A percentile compares a stretch with the other conserved stretches of the same genome.
Conservation (phyloP, 176 grass and related monocot genomes). For the Triticum urartu region DNA sequence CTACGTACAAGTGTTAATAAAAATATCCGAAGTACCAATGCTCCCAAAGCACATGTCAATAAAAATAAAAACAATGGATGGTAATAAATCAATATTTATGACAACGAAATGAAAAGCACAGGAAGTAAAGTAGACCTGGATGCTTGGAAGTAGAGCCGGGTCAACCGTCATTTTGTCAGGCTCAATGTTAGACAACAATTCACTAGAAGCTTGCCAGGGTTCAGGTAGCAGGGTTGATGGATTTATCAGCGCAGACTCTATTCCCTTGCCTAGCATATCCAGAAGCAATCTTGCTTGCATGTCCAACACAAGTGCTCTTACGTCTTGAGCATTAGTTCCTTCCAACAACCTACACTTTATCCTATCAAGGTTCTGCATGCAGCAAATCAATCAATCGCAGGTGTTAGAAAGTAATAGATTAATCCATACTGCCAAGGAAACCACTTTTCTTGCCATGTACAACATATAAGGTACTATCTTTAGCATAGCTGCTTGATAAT, state of each 20-base stretch:
- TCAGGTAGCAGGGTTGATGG: constrained; percentile 91
- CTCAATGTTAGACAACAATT: constrained; percentile 80
- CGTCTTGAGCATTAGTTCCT: constrained; percentile 99
- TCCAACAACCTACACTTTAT: constrained; percentile 98
- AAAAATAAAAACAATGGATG: background rate
- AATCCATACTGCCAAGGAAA: constrained; percentile 13
- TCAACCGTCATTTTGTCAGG: constrained; percentile 98
- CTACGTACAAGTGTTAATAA: background rate
- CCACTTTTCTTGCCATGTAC: constrained; percentile 3
- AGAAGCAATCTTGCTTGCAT: constrained; percentile 99
- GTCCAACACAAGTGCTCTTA: constrained; percentile 96
- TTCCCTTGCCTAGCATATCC: constrained; percentile 98
- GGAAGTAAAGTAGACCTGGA: constrained; percentile 63
- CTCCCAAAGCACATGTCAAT: background rate
- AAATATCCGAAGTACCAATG: background rate
- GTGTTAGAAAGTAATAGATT: constrained; percentile 9
- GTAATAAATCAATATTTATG: constrained; percentile 7
- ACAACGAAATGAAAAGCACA: constrained; percentile 20
- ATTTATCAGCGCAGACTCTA: constrained; percentile 89
- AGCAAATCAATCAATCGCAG: constrained; percentile 13
- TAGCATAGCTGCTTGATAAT: background rate
- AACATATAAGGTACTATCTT: constrained; percentile 5
- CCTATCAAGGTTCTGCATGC: constrained; percentile 91
- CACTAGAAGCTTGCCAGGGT: constrained; percentile 88
- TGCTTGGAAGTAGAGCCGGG: constrained; percentile 62